A percentile compares a stretch with the other conserved stretches of the same genome.
Evolutionary conservation across 352 stramenopile species (phyloP).

Genomic region (Phytophthora fragariaefolia): DNA sequence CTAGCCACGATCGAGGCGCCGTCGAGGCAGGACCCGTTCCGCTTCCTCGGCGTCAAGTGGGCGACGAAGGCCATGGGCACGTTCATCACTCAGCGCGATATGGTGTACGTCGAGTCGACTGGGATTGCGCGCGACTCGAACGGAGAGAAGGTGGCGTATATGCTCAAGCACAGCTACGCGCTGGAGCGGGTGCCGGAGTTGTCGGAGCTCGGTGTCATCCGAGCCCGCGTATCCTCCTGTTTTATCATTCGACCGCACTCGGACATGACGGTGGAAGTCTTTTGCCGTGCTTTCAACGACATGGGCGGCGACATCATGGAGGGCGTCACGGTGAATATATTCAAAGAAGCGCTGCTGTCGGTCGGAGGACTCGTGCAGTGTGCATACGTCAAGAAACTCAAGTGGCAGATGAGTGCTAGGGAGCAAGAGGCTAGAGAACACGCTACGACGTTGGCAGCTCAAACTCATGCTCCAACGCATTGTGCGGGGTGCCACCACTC

Average conservation of each 20-base stretch:
- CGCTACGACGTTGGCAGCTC: conserved; percentile 16
- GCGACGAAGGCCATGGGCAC: conserved; percentile 32
- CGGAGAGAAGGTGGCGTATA: conserved; percentile 35
- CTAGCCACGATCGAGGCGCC: conserved; percentile 41
- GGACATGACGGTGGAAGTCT: conserved; percentile 49
- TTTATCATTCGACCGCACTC: conserved; percentile 47
- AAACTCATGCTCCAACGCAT: conserved; percentile 25
- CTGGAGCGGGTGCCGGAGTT: conserved; percentile 44
- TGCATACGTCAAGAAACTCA: conserved; percentile 68
- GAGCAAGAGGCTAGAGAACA: conserved; percentile 32
- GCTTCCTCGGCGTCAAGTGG: conserved; percentile 55
- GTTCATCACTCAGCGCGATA: conserved; percentile 42
- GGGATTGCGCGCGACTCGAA: conserved; percentile 38
- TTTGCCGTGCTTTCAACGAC: conserved; percentile 55
- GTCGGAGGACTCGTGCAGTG: conserved; percentile 49
- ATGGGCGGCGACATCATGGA: conserved; percentile 46
- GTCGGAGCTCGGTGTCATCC: conserved; percentile 42
- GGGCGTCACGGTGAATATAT: conserved; percentile 41
- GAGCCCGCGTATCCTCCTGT: conserved; percentile 46
- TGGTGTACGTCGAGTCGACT: conserved; percentile 49
- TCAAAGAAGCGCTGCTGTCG: conserved; percentile 46
- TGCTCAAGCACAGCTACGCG: conserved; percentile 46
- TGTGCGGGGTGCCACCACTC: conserved; percentile 41
- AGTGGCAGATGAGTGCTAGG: conserved; percentile 51
- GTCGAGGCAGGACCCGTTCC: conserved; percentile 42